phyloP scores from a whole-genome alignment of 2,329 filamentous ascomycete genomes.

The Pestalotiopsis sp. region DNA sequence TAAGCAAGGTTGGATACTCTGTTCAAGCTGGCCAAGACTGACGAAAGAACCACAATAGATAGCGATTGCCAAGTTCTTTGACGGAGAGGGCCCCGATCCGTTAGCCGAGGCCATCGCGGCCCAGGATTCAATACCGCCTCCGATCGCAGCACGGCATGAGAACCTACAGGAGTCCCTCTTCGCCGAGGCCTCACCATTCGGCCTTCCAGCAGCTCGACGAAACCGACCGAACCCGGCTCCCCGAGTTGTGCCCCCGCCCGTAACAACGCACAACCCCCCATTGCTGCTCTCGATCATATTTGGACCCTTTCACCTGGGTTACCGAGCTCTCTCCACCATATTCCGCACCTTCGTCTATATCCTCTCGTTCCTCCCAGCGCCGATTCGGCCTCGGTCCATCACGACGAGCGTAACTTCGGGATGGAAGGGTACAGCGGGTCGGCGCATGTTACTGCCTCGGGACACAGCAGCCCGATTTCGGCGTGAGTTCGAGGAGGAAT shows the following conservation, averaged over 20 bases:
- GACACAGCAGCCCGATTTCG: slow-evolving; percentile 89
- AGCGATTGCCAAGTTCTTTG: slow-evolving; percentile 96
- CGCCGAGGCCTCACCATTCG: slow-evolving; percentile 35
- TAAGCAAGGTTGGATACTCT: slow-evolving; percentile 36
- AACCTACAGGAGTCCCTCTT: slow-evolving; percentile 69
- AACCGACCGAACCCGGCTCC: slow-evolving; percentile 70
- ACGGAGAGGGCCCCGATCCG: slow-evolving; percentile 85
- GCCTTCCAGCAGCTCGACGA: slow-evolving; percentile 30
- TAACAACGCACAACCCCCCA: slow-evolving; percentile 70
- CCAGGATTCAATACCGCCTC: slow-evolving; percentile 62
- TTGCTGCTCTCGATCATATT: slow-evolving; percentile 79
- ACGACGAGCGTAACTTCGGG: slow-evolving; percentile 55
- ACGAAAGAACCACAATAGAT: slow-evolving; percentile 58
- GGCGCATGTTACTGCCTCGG: slow-evolving; percentile 77
- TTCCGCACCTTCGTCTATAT: slow-evolving; percentile 77
- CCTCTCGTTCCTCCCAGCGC: slow-evolving; percentile 77
- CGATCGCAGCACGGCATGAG: slow-evolving; percentile 64
- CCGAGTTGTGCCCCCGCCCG: slow-evolving; percentile 78
- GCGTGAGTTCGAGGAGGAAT: slow-evolving; percentile 93
- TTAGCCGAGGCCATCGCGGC: slow-evolving; percentile 74
- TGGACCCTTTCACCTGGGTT: slow-evolving; percentile 79
- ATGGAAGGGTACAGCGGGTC: slow-evolving; percentile 64
- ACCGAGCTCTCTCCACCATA: slow-evolving; percentile 68
- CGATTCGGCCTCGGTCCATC: slow-evolving; percentile 56
- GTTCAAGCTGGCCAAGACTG: slow-evolving; percentile 1